phyloP scores from a whole-genome alignment of 2,329 filamentous ascomycete genomes.

The Botrytis galanthina region DNA sequence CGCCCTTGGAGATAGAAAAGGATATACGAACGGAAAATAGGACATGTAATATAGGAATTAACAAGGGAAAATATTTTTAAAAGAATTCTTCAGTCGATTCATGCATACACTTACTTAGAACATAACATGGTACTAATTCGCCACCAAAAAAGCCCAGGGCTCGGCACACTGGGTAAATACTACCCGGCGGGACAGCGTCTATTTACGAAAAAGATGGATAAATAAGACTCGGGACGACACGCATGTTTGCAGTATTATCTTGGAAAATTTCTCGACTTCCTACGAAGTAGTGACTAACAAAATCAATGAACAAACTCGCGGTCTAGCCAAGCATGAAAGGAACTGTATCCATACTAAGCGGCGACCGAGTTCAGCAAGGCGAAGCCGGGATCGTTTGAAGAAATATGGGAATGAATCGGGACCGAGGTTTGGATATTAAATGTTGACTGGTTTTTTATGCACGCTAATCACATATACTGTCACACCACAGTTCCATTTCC shows the following conservation, averaged over 20 bases:
- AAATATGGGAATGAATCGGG: background rate
- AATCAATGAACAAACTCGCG: background rate
- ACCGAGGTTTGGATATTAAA: slow-evolving; percentile 6
- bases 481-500: background rate
- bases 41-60: background rate
- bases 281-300: background rate
- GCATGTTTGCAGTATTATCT: background rate
- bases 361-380: background rate
- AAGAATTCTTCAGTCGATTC: background rate
- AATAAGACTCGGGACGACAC: background rate
- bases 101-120: background rate
- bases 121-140: background rate
- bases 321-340: background rate
- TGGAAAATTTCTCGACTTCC: background rate
- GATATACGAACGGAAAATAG: background rate
- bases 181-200: background rate
- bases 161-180: background rate
- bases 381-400: background rate
- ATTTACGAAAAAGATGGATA: background rate
- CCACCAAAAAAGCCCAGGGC: background rate
- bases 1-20: background rate
- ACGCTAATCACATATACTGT: slow-evolving; percentile 11
- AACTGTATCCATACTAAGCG: background rate
- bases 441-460: slow-evolving; percentile 6
- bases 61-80: background rate